These are phyloP conservation scores for Saccharomyces hybrid DNA, from an alignment of 1,139 yeast genomes.

Conservation along the genomic window DNA sequence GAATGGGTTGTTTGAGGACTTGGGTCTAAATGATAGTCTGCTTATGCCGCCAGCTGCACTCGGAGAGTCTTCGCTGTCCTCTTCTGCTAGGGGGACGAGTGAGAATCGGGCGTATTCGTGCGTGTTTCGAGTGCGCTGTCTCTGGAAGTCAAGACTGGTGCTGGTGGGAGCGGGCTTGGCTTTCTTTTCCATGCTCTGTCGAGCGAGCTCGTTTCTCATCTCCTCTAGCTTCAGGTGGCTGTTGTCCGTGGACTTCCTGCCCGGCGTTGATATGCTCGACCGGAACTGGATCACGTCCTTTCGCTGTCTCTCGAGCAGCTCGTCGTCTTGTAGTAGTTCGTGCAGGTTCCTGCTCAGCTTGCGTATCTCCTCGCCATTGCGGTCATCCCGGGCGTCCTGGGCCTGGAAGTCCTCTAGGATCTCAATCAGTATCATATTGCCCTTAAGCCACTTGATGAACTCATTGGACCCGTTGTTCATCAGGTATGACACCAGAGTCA, in stretches of 20 bases:
- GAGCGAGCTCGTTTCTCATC: neutral
- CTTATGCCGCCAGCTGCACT: neutral
- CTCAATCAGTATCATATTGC: constrained; percentile 18
- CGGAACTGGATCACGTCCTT: constrained; percentile 26
- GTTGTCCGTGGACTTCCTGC: constrained; percentile 30
- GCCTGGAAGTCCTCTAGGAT: constrained; percentile 13
- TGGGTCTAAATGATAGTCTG: neutral
- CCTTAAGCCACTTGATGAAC: constrained; percentile 26
- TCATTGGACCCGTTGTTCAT: constrained; percentile 30
- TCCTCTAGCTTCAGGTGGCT: constrained; percentile 20
- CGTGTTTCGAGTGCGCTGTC: constrained; percentile 7
- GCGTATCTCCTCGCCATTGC: constrained; percentile 24
- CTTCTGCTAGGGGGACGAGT: constrained; percentile 18
- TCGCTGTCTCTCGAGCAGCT: constrained; percentile 24
- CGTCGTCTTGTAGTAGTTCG: constrained; percentile 19
- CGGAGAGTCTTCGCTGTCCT: constrained; percentile 34
- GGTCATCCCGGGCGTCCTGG: constrained; percentile 14
- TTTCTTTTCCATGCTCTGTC: neutral
- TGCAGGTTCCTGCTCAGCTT: constrained; percentile 16
- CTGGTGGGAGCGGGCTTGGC: neutral
- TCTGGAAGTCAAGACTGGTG: constrained; percentile 1
- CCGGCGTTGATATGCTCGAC: constrained; percentile 31
- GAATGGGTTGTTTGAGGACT: neutral
- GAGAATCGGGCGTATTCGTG: constrained; percentile 7
- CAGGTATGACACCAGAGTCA: constrained; percentile 26